Base-by-base conservation (phyloP, 1,284 basidiomycete species). In the Sanguinoderma infundibulare region DNA sequence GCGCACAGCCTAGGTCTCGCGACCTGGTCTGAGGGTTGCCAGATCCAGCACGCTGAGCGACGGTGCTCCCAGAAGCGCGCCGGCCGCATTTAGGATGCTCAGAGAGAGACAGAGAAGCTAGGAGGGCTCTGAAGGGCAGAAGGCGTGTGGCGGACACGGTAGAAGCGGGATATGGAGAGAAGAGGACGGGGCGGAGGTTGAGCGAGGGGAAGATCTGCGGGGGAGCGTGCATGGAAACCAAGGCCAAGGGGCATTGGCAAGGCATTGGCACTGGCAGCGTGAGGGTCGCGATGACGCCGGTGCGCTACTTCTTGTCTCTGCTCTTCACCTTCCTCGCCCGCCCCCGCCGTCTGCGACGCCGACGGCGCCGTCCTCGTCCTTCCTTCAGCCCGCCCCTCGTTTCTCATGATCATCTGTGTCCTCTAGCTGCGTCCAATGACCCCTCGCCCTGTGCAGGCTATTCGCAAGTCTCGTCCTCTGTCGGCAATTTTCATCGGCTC, bases 401-500 rank as follows among this genome's bases (percentile, higher is more conserved):
- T 65, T 67, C 72, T 71, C 64, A 72, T 72, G 72, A 66, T 57
- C 67, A 63, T 66, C 63, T 67, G 67, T 62, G n/a, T 62, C 53
- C 39, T 56, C 59, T 52, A 59, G 59, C 60, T 62, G 62, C 60
- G 64, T 62, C 69, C 74, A 62, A 77, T 77, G 76, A 72, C 73
- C 66, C 67, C 75, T 46, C 76, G 76, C 59, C 70, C 73, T 22
- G 55, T 66, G 44, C 61, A 68, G 62, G 64, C 69, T 44, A 63
- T n/a, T n/a, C n/a, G 65, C 65, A 75, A 73, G 70, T 75, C 75
- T 60, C 77, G 77, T 65, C 77, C 77, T 65, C 69, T 77, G 68
- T 81, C 81, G 66, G 81, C 81, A 62, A 80, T 83, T 67, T 82
- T 79, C 73, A 73, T 80, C 54, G 79, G 80, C 53, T 71, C 74